Conservation (phyloP, 495 filamentous ascomycete genomes). For the Lophiotrema nucula region DNA sequence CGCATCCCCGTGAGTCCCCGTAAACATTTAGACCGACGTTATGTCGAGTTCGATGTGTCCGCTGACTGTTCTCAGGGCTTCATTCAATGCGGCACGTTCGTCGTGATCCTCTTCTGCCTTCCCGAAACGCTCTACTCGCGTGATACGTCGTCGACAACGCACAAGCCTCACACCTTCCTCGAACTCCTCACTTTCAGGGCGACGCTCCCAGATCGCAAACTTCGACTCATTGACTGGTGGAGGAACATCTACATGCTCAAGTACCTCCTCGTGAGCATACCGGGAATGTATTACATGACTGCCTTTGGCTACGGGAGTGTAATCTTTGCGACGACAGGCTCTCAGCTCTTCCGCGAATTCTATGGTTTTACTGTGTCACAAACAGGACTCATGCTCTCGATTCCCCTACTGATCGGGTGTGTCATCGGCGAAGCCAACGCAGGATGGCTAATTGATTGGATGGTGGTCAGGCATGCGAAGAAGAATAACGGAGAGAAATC, state of each 20-base stretch:
- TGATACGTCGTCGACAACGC: not conserved
- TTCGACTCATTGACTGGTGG: slow-evolving; percentile 33
- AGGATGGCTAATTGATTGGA: slow-evolving; percentile 32
- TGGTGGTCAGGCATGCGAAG: slow-evolving; percentile 29
- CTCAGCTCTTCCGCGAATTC: slow-evolving; percentile 28
- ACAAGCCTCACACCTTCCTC: not conserved
- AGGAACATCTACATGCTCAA: slow-evolving; percentile 32
- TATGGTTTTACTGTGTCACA: slow-evolving; percentile 36
- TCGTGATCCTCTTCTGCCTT: slow-evolving; percentile 42
- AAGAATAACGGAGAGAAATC: slow-evolving; percentile 22
- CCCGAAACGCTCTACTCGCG: slow-evolving; percentile 46
- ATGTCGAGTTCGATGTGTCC: too few species aligned
- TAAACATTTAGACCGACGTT: not conserved
- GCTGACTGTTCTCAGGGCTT: slow-evolving; percentile 33
- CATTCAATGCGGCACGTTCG: slow-evolving; percentile 37
- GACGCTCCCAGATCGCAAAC: slow-evolving; percentile 4
- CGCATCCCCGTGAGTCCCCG: slow-evolving; percentile 23
- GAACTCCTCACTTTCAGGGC: slow-evolving; percentile 27
- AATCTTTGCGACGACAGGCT: slow-evolving; percentile 36
- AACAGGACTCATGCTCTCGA: slow-evolving; percentile 27
- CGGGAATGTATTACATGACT: slow-evolving; percentile 35
- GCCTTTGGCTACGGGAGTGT: slow-evolving; percentile 36
- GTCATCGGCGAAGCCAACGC: slow-evolving; percentile 30
- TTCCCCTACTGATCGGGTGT: slow-evolving; percentile 31
- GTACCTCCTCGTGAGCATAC: slow-evolving; percentile 36